Evolutionary conservation across 106 monocot species (phyloP).

Genomic region (Platanthera guangdongensis): DNA sequence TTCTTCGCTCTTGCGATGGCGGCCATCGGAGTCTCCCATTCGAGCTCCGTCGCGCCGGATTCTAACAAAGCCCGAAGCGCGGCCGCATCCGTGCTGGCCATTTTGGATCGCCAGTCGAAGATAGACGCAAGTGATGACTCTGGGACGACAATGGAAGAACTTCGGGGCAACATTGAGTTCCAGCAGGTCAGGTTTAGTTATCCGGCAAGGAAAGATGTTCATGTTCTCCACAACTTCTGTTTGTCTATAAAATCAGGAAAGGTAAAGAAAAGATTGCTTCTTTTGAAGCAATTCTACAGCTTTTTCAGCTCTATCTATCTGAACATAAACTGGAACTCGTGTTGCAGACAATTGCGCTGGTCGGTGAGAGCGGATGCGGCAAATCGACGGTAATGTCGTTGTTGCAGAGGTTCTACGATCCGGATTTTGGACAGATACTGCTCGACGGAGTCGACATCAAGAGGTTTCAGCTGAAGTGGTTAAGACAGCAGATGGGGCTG

Average conservation of each 20-base stretch:
- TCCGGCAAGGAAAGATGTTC: conserved; percentile 8
- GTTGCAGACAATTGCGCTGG: conserved; percentile 6
- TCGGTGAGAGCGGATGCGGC: conserved; percentile 13
- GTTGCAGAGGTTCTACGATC: conserved; percentile 14
- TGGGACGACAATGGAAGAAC: background rate
- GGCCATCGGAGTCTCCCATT: conserved; percentile 13
- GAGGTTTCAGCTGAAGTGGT: conserved; percentile 8
- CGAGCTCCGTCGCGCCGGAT: conserved; percentile 9
- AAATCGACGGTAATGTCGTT: conserved; percentile 12
- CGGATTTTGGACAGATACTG: conserved; percentile 7
- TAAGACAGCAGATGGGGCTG: conserved; percentile 11
- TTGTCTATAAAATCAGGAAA: conserved; percentile 12
- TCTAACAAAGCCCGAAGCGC: conserved; percentile 11
- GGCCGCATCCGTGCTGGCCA: conserved; percentile 4
- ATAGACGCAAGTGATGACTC: conserved; percentile 14
- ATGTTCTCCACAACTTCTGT: conserved; percentile 4
- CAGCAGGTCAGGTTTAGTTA: conserved; percentile 10
- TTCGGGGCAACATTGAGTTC: conserved; percentile 9
- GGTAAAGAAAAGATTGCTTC: background rate
- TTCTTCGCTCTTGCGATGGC: conserved; percentile 14
- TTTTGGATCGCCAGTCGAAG: conserved; percentile 9
- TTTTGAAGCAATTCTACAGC: too few species aligned
- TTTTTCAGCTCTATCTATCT: too few species aligned
- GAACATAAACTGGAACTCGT: background rate
- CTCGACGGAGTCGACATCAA: conserved; percentile 11